These are phyloP conservation scores for Fomitopsis serialis DNA, from an alignment of 768 basidiomycete species.

Conservation along the genomic window DNA sequence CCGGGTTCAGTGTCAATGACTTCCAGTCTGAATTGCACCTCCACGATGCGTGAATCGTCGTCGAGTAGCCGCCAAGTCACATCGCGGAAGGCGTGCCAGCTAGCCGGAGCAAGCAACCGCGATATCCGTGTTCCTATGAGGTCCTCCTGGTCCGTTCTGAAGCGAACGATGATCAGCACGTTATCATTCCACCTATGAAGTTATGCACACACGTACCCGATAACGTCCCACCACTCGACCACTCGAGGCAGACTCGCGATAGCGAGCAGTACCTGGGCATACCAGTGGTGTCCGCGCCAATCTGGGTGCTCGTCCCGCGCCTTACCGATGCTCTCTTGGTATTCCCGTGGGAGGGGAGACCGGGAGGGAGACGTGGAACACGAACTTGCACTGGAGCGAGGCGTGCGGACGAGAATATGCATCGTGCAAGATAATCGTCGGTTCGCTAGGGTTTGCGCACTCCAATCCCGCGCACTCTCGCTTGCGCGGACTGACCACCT, in stretches of 20 bases:
- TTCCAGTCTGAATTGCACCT: conserved; percentile 84
- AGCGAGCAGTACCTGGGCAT: conserved; percentile 92
- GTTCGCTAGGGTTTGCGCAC: conserved; percentile 45
- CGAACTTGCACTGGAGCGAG: conserved; percentile 77
- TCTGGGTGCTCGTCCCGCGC: conserved; percentile 98
- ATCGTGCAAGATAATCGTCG: conserved; percentile 84
- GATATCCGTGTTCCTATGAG: conserved; percentile 79
- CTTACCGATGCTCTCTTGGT: conserved; percentile 78
- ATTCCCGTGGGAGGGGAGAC: conserved; percentile 80
- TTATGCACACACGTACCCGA: conserved; percentile 65
- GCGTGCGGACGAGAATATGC: conserved; percentile 65
- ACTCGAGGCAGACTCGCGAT: conserved; percentile 95
- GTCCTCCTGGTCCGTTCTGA: conserved; percentile 78
- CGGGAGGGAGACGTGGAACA: conserved; percentile 93
- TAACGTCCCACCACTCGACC: conserved; percentile 98
- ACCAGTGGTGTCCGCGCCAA: conserved; percentile 98
- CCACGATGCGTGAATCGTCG: conserved; percentile 92
- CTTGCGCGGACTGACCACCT: conserved; percentile 62
- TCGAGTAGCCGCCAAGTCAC: conserved; percentile 81
- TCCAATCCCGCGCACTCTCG: conserved; percentile 48
- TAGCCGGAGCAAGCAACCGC: conserved; percentile 68
- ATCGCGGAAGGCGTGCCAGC: conserved; percentile 79
- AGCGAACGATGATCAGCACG: neutral
- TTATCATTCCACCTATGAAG: neutral
- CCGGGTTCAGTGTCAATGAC: conserved; percentile 57